phyloP scores from a whole-genome alignment of 2,329 filamentous ascomycete species.

The Trichoderma sp. region DNA sequence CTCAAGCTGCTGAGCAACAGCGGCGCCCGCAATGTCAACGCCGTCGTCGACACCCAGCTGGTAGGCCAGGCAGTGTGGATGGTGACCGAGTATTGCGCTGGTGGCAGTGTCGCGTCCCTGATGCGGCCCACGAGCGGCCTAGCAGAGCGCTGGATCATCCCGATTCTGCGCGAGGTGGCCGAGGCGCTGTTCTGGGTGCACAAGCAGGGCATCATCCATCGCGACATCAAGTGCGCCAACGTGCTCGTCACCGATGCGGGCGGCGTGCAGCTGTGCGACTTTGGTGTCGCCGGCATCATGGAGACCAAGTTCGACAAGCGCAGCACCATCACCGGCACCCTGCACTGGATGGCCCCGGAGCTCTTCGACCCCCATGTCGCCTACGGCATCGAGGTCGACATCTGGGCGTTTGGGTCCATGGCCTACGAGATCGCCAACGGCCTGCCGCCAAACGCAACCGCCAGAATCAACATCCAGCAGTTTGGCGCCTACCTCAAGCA shows the following conservation, averaged over 20 bases:
- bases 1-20: conserved; percentile 70
- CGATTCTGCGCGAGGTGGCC: conserved; percentile 62
- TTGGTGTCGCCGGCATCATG: conserved; percentile 51
- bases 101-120: conserved; percentile 72
- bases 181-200: conserved; percentile 66
- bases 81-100: conserved; percentile 79
- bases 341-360: conserved; percentile 68
- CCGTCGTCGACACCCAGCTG: conserved; percentile 72
- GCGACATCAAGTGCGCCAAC: conserved; percentile 73
- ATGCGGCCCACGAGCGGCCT: conserved; percentile 65
- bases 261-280: conserved; percentile 72
- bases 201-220: conserved; percentile 63
- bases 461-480: conserved; percentile 39
- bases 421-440: conserved; percentile 66
- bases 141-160: conserved; percentile 68
- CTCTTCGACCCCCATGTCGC: conserved; percentile 51
- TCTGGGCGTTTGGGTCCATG: conserved; percentile 68
- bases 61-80: conserved; percentile 81
- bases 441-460: conserved; percentile 53
- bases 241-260: conserved; percentile 75
- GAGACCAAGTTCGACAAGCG: conserved; percentile 61
- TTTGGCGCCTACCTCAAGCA: conserved; percentile 44
- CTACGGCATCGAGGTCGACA: conserved; percentile 58
- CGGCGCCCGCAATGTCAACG: conserved; percentile 74
- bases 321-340: conserved; percentile 64